Percentiles rank a stretch among this genome's conserved stretches.
These are phyloP conservation scores for Scedosporium apiospermum DNA, from an alignment of 2,329 filamentous ascomycete genomes.

Conservation along the genomic window DNA sequence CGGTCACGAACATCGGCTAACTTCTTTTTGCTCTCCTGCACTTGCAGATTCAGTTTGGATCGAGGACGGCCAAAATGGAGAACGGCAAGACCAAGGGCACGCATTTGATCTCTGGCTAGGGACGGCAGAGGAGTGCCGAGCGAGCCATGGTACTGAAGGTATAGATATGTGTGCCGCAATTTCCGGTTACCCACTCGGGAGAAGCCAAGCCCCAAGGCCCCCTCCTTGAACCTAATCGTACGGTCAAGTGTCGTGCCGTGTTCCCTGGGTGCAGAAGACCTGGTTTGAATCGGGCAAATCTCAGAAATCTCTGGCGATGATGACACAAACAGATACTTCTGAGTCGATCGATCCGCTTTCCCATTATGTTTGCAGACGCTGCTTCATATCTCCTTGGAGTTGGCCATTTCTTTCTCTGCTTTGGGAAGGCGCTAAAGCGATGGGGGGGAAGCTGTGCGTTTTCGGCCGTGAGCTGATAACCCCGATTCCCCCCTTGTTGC, in stretches of 20 bases:
- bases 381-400: neutral
- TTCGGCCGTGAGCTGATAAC: constrained; percentile 7
- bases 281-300: constrained; percentile 3
- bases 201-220: neutral
- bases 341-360: constrained; percentile 35
- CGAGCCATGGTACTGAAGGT: neutral
- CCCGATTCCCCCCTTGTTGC: neutral
- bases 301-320: constrained; percentile 41
- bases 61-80: constrained; percentile 77
- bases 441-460: constrained; percentile 4
- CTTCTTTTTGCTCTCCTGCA: neutral
- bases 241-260: neutral
- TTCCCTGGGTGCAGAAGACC: neutral
- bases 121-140: constrained; percentile 1
- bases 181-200: neutral
- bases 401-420: neutral
- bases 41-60: constrained; percentile 67
- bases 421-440: neutral
- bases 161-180: neutral
- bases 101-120: neutral
- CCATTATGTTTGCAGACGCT: neutral
- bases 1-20: neutral
- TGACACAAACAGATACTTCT: constrained; percentile 69
- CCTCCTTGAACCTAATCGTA: neutral
- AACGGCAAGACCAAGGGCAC: constrained; percentile 60